phyloP scores from a whole-genome alignment of 1,284 basidiomycete genomes.

The Trametes versicolor region DNA sequence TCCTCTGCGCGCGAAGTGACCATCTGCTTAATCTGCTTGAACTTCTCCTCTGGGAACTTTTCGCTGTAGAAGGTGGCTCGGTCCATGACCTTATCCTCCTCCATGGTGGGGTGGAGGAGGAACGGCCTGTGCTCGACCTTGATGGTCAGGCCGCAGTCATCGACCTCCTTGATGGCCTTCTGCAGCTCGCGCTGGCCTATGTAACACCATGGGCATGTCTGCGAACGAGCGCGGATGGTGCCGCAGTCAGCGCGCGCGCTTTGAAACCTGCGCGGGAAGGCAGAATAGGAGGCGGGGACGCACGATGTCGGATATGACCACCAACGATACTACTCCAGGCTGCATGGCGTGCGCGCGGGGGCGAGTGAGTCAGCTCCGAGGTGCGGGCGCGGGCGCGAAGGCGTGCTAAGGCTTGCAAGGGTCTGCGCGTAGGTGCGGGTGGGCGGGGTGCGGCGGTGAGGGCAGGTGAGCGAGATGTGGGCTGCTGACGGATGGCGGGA shows the following conservation, averaged over 20 bases:
- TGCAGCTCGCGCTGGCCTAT: constrained; percentile 78
- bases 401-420: constrained; percentile 15
- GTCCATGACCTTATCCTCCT: constrained; percentile 55
- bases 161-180: constrained; percentile 68
- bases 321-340: constrained; percentile 64
- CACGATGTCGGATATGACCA: constrained; percentile 79
- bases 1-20: constrained; percentile 61
- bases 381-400: constrained; percentile 14
- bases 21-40: constrained; percentile 56
- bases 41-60: constrained; percentile 69
- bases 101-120: constrained; percentile 64
- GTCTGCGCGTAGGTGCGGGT: constrained; percentile 3
- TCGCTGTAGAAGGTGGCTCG: constrained; percentile 60
- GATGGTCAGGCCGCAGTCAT: constrained; percentile 71
- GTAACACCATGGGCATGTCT: constrained; percentile 82
- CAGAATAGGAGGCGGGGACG: constrained; percentile 43
- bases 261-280: constrained; percentile 17
- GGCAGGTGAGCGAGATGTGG: constrained; percentile 1
- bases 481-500: constrained; percentile 13
- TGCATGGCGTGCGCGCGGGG: constrained; percentile 30
- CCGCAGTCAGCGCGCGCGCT: constrained; percentile 5
- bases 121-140: constrained; percentile 82
- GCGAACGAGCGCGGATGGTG: constrained; percentile 11
- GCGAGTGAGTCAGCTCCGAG: constrained; percentile 17
- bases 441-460: constrained; percentile 9